Evolutionary conservation across 805 yeast genomes (phyloP), one percentile per base, ranked within the genome.

Genomic region (Lipomyces sp.): DNA sequence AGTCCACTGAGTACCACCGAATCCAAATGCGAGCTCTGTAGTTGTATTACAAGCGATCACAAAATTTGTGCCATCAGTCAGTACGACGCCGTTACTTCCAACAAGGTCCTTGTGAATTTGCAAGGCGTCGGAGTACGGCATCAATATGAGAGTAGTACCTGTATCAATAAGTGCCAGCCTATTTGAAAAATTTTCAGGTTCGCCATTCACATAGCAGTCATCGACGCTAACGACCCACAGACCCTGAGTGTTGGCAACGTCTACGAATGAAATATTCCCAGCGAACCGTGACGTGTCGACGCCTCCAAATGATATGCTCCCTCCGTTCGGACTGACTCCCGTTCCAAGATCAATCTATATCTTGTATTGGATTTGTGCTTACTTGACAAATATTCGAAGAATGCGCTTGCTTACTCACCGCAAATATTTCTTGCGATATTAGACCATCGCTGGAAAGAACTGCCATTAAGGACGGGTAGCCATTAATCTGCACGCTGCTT

Each of bases 71-170:
- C 87, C 86, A 75, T 87, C 90, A 6, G 87, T 81, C 65, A 84
- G 75, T 3, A 63, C 48, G 4, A 62, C 59, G 4, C 66, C 65
- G 24, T 55, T 62, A 6, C 86, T 79, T 48, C 78, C 75, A 15
- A 74, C 69, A 61, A 88, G 86, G 71, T 79, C 84, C 3, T 87
- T 76, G 73, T 87, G 90, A 15, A 87, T 63, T 30, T 69, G 77
- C 53, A 80, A 65, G 1, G 90, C 90, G 72, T 87, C 90, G 32
- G 75, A 77, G 11, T 82, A 75, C 4, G 89, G 86, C 54, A 86
- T 75, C 2, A 85, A 84, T 33, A 87, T 75, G 2, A 88, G 83
- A 0, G 90, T 87, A 2, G 91, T 87, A 30, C 91, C 92, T 5
- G 89, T 84, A 74, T 87, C 92, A 29, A 87, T 78, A 35, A 87